These are phyloP conservation scores for Calonectria hawksworthii DNA, from an alignment of 2,329 filamentous ascomycete genomes.

Conservation along the genomic window DNA sequence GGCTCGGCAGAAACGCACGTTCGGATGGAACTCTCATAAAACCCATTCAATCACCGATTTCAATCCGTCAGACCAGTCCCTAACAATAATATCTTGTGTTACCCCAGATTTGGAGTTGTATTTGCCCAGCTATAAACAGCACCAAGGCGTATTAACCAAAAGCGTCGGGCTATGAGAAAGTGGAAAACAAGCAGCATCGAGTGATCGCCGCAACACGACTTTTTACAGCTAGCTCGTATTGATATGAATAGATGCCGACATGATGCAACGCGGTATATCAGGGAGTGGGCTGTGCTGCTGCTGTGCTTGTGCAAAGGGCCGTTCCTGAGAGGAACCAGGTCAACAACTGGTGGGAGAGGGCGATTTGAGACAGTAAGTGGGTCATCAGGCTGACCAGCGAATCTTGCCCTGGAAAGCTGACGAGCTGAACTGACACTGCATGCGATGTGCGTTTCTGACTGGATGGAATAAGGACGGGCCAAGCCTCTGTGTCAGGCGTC, in stretches of 20 bases:
- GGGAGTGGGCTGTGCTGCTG: neutral
- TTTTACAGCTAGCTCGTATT: neutral
- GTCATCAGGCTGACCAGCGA: neutral
- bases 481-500: constrained; percentile 3
- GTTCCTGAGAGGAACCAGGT: neutral
- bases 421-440: neutral
- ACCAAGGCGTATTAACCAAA: neutral
- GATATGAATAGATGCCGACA: constrained; percentile 5
- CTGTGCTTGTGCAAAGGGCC: neutral
- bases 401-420: neutral
- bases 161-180: too few species aligned
- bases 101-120: neutral
- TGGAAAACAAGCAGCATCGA: neutral
- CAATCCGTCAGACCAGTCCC: neutral
- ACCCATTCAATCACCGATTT: neutral
- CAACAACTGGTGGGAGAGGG: neutral
- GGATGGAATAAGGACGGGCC: neutral
- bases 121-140: neutral
- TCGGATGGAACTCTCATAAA: neutral
- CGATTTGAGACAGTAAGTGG: neutral
- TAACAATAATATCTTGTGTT: neutral
- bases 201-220: neutral
- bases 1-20: neutral
- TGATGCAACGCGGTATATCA: neutral
- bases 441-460: neutral